Evolutionary conservation across 805 yeast genomes (phyloP).

Genomic region (Suhomyces pyralidae): DNA sequence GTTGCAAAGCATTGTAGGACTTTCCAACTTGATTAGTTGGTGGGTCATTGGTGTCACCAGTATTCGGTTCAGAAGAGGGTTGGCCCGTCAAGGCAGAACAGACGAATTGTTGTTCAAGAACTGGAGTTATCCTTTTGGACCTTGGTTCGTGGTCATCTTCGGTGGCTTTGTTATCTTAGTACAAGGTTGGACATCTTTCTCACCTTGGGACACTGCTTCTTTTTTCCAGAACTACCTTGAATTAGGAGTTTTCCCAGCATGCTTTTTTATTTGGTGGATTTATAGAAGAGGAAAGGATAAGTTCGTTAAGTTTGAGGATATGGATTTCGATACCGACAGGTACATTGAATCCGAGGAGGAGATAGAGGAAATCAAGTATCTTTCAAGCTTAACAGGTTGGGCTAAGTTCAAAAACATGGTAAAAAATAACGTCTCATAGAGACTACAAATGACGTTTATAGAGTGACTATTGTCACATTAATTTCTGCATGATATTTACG

Average conservation of each 20-base stretch:
- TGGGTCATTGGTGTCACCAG: constrained; percentile 47
- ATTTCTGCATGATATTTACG: not conserved
- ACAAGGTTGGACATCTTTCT: constrained; percentile 52
- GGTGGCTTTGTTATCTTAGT: constrained; percentile 45
- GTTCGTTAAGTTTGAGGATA: constrained; percentile 42
- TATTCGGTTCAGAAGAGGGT: constrained; percentile 47
- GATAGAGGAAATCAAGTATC: constrained; percentile 32
- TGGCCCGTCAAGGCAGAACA: constrained; percentile 41
- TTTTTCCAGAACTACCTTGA: constrained; percentile 49
- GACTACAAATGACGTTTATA: not conserved
- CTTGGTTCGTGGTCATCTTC: constrained; percentile 43
- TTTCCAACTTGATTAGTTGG: constrained; percentile 53
- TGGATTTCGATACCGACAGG: constrained; percentile 53
- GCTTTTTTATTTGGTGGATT: constrained; percentile 42
- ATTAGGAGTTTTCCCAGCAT: constrained; percentile 45
- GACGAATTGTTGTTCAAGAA: constrained; percentile 41
- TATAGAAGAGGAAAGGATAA: constrained; percentile 37
- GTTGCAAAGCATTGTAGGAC: constrained; percentile 52
- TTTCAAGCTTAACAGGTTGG: constrained; percentile 43
- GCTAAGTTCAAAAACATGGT: constrained; percentile 35
- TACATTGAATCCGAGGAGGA: constrained; percentile 53
- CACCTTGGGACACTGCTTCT: constrained; percentile 41
- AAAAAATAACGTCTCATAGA: constrained; percentile 24
- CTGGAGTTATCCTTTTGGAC: constrained; percentile 54
- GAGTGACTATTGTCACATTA: not conserved